These are phyloP conservation scores for Blastobotrys malaysiensis DNA, from an alignment of 1,139 yeast genomes.

Conservation along the genomic window DNA sequence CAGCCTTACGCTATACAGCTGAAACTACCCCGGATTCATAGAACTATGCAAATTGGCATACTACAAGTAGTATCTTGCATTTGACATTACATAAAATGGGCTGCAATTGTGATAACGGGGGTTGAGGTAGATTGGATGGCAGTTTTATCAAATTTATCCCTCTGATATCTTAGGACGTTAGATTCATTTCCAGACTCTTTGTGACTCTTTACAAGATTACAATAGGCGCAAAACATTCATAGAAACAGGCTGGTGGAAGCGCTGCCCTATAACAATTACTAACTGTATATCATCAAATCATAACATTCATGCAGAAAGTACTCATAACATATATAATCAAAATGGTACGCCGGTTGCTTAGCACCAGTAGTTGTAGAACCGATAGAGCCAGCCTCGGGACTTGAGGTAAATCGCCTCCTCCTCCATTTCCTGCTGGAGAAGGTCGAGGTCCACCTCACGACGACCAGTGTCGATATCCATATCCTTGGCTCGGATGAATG, in stretches of 20 bases:
- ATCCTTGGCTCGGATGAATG: conserved; percentile 33
- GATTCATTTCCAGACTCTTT: too few species aligned
- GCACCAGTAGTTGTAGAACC: conserved; percentile 42
- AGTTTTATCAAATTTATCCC: too few species aligned
- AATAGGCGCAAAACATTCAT: too few species aligned
- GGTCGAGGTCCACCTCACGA: conserved; percentile 49
- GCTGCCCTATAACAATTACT: too few species aligned
- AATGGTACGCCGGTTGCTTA: conserved; percentile 19
- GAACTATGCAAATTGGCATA: neutral
- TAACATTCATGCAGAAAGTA: neutral
- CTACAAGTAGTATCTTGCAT: too few species aligned
- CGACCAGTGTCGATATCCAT: conserved; percentile 49
- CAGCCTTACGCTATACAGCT: too few species aligned
- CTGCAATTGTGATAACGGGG: too few species aligned
- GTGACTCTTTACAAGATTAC: too few species aligned
- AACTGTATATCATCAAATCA: neutral
- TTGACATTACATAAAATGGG: too few species aligned
- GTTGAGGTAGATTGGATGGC: too few species aligned
- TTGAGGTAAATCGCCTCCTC: conserved; percentile 39
- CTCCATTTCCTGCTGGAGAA: conserved; percentile 44
- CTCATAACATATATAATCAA: neutral
- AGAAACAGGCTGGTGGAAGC: too few species aligned
- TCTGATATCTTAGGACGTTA: too few species aligned
- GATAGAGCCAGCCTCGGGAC: conserved; percentile 35
- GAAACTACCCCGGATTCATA: neutral